Conservation (phyloP, 2,329 filamentous ascomycete genomes). For the Rutstroemia sp. region DNA sequence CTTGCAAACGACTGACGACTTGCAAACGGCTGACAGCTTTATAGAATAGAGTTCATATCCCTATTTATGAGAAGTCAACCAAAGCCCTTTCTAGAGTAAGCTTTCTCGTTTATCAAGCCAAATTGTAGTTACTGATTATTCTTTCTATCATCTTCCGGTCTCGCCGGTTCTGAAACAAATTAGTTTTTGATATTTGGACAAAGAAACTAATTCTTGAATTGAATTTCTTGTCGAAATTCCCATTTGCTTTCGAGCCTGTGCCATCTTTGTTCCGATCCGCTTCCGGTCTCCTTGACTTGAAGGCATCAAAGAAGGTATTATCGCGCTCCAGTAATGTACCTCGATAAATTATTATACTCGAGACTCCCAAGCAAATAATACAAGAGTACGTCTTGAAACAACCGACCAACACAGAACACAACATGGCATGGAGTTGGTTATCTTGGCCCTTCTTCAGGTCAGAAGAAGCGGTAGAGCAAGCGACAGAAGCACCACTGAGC, state of each 20-base stretch:
- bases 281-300: neutral
- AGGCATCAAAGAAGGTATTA: constrained; percentile 1
- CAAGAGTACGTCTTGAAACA: neutral
- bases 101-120: too few relatives aligned
- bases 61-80: too few relatives aligned
- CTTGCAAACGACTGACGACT: too few relatives aligned
- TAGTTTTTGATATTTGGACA: neutral
- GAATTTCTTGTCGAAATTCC: neutral
- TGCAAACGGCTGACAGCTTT: too few relatives aligned
- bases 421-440: neutral
- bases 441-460: neutral
- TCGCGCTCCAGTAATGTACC: neutral
- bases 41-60: too few relatives aligned
- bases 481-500: too few relatives aligned
- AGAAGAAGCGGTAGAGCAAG: too few relatives aligned
- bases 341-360: neutral
- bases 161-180: neutral
- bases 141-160: too few relatives aligned
- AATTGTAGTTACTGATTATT: too few relatives aligned
- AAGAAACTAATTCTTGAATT: neutral
- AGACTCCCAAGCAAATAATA: neutral
- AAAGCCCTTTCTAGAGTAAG: too few relatives aligned
- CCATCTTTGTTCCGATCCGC: constrained; percentile 2
- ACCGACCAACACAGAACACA: neutral
- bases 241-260: neutral